Base-by-base conservation (phyloP, 2,329 filamentous ascomycete species). In the Arthrinium phaeospermum region DNA sequence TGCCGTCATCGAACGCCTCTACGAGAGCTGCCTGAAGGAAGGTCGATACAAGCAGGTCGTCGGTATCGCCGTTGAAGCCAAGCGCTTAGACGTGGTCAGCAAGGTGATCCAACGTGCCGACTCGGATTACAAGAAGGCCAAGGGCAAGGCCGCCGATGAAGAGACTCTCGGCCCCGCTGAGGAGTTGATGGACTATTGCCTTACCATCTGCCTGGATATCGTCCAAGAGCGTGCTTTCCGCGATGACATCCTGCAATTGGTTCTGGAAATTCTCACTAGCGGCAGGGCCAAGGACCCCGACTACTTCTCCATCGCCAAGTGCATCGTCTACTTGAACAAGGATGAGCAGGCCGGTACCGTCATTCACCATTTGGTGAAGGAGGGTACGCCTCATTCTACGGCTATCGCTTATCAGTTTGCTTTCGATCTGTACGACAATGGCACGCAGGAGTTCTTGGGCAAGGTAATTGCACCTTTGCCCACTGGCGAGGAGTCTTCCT, bases 361-460 rank as follows among this genome's bases (percentile, higher is more conserved):
- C 83, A 90, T 99, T 57, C 90, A 90, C 70, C 92, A 94, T 76
- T 88, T 99, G 30, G 92, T 98, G 13, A 88, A 93, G 74, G 93
- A 93, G 75, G 94, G 91, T 7, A 94, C 97, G 76, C 88, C 91
- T 69, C 91, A 91, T 73, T 95, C 94, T 0, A 90, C 94, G 22
- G 93, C 95, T 27, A 92, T 94, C 69, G 96, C 96, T 24, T 99
- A 98, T 82, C 96, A 99, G 81, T 97, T 99, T 72, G 96, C 96
- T 1, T 99, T 99, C 79, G 96, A 99, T 79, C 88, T 99, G 7
- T 98, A 98, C 83, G 96, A 99, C 84, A 99, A 99, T 80, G 96
- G 96, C 76, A 98, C 96, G 0, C 96, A 99, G 79, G 96, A 98
- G 81, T 99, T 99, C 78, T 84, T 99, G 34, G 91, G 92, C 76